Percentiles rank a stretch among this genome's conserved stretches.
phyloP scores from a whole-genome alignment of 768 basidiomycete species.

The Calocybe indica region DNA sequence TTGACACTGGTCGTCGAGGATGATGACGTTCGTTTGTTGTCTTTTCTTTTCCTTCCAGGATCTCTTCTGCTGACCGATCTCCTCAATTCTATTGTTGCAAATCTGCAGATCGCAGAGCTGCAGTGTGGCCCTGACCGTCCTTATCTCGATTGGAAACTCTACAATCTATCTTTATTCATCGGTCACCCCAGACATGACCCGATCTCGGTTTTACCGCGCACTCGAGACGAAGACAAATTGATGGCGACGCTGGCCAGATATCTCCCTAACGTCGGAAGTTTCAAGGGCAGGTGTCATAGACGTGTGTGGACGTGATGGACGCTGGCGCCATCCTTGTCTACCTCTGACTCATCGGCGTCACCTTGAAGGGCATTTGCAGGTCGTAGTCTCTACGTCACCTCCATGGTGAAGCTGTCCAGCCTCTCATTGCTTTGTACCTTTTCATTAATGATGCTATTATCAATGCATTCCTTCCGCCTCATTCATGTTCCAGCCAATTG shows the following conservation, averaged over 20 bases:
- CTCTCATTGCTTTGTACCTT: too few species aligned
- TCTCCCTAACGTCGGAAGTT: too few species aligned
- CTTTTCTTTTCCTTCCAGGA: not conserved
- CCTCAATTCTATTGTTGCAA: not conserved
- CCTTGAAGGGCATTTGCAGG: too few species aligned
- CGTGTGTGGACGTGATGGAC: too few species aligned
- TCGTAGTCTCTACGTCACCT: too few species aligned
- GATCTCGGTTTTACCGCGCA: not conserved
- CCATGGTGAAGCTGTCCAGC: too few species aligned
- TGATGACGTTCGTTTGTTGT: not conserved
- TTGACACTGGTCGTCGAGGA: slow-evolving; percentile 1
- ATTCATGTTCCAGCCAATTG: too few species aligned
- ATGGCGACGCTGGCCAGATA: not conserved
- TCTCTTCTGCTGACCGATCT: not conserved
- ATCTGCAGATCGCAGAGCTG: not conserved
- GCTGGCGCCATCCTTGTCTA: too few species aligned
- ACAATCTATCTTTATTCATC: not conserved
- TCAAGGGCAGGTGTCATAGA: too few species aligned
- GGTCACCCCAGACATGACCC: not conserved
- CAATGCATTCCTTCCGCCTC: too few species aligned
- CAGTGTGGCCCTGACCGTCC: not conserved
- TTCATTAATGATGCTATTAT: too few species aligned
- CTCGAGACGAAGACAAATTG: not conserved
- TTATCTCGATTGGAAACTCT: not conserved
- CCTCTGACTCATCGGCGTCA: too few species aligned